phyloP scores from a whole-genome alignment of 768 basidiomycete genomes.

The Suillus clintonianus region DNA sequence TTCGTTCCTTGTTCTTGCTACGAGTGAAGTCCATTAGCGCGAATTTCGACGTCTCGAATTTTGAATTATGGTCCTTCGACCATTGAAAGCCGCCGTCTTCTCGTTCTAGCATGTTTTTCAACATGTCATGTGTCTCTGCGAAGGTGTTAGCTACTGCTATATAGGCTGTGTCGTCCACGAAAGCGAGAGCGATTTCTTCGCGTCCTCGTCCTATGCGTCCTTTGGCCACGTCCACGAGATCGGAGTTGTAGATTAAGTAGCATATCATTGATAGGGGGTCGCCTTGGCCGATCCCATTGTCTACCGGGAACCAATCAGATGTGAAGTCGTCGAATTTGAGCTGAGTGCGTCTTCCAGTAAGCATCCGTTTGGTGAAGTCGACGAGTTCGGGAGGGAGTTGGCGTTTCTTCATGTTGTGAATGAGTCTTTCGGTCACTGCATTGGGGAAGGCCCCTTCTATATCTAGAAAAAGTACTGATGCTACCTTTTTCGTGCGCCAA shows the following conservation, averaged over 20 bases:
- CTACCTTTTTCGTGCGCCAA: conserved; percentile 38
- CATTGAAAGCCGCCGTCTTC: conserved; percentile 18
- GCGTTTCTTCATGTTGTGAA: conserved; percentile 28
- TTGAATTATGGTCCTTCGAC: conserved; percentile 22
- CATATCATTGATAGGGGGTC: conserved; percentile 31
- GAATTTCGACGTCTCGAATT: conserved; percentile 21
- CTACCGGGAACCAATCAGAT: conserved; percentile 15
- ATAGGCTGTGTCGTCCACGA: conserved; percentile 32
- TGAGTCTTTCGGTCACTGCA: conserved; percentile 29
- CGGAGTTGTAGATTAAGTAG: conserved; percentile 35
- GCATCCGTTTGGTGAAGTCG: conserved; percentile 5
- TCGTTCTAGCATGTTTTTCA: conserved; percentile 28
- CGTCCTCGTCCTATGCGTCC: neutral
- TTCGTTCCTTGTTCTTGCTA: neutral
- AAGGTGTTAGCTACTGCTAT: conserved; percentile 26
- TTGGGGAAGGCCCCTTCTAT: conserved; percentile 47
- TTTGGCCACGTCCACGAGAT: conserved; percentile 12
- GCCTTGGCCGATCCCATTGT: conserved; percentile 34
- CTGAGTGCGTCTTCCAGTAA: conserved; percentile 2
- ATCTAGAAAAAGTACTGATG: conserved; percentile 41
- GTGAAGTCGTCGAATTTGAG: conserved; percentile 24
- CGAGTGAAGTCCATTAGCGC: conserved; percentile 18
- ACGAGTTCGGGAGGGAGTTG: conserved; percentile 5
- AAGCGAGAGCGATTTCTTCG: conserved; percentile 23
- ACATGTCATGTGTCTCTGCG: conserved; percentile 13